Evolutionary conservation across 169 alveolate species (phyloP).

Genomic region (Plasmodium gaboni): DNA sequence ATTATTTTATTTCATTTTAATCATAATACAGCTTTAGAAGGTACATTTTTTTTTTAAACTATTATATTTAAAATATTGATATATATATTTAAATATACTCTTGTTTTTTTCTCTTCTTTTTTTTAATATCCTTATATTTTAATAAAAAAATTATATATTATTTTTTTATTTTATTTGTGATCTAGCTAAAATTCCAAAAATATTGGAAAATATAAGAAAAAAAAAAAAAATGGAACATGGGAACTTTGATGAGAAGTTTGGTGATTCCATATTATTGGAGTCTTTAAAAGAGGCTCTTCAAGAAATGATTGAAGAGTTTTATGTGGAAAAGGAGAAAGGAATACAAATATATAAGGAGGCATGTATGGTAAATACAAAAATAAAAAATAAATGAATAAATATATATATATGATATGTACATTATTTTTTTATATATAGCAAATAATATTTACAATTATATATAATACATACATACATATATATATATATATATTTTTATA

Average conservation of each 20-base stretch:
- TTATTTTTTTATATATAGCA: not conserved
- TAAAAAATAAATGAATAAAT: not conserved
- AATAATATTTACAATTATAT: not conserved
- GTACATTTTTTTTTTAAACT: too few species aligned
- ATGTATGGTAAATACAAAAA: slow-evolving; percentile 25
- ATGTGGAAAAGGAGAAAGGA: slow-evolving; percentile 67
- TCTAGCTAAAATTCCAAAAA: too few species aligned
- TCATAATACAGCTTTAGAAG: too few species aligned
- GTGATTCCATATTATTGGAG: slow-evolving; percentile 56
- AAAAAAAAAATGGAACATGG: slow-evolving; percentile 51
- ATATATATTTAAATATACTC: too few species aligned
- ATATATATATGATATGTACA: not conserved
- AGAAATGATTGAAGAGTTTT: slow-evolving; percentile 71
- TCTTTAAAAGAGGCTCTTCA: slow-evolving; percentile 73
- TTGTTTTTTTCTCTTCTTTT: too few species aligned
- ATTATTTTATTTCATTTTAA: too few species aligned
- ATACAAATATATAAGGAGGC: slow-evolving; percentile 67
- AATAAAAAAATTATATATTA: too few species aligned
- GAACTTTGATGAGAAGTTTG: slow-evolving; percentile 46
- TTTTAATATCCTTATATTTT: too few species aligned
- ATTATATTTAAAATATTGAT: too few species aligned
- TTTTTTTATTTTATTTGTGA: too few species aligned
- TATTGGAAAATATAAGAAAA: not conserved
- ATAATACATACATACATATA: not conserved
- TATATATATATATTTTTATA: not conserved